Evolutionary conservation across 2,329 filamentous ascomycete genomes (phyloP).

Genomic region (Lachnellula cervina): DNA sequence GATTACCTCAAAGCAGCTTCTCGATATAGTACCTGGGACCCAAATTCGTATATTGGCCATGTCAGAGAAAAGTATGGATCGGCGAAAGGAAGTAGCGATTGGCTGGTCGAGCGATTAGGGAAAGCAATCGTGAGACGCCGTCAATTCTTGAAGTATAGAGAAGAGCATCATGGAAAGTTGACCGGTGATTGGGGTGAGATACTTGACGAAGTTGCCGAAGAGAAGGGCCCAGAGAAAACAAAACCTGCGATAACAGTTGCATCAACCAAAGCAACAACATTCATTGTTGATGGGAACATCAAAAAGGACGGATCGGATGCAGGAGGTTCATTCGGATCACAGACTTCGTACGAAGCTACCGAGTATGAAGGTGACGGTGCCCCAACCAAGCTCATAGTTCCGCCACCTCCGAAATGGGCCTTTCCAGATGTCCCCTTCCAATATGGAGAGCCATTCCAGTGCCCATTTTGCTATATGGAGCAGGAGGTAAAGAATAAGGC

Average conservation of each 20-base stretch:
- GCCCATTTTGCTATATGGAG: constrained; percentile 22
- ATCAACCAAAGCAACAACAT: constrained; percentile 24
- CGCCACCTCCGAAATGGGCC: constrained; percentile 17
- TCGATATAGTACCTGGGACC: constrained; percentile 11
- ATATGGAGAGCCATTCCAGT: constrained; percentile 22
- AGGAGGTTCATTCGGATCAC: constrained; percentile 16
- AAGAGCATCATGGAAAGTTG: constrained; percentile 26
- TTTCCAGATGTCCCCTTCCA: constrained; percentile 21
- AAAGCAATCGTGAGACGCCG: constrained; percentile 29
- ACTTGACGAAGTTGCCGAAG: constrained; percentile 4
- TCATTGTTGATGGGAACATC: constrained; percentile 7
- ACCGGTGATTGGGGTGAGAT: constrained; percentile 13
- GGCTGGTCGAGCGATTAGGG: constrained; percentile 27
- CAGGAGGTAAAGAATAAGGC: constrained; percentile 16
- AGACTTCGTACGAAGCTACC: constrained; percentile 25
- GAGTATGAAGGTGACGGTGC: constrained; percentile 2
- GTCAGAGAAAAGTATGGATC: constrained; percentile 22
- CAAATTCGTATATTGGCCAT: constrained; percentile 18
- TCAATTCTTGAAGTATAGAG: constrained; percentile 29
- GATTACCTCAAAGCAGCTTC: constrained; percentile 26
- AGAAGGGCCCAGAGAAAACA: constrained; percentile 3
- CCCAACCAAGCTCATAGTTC: constrained; percentile 12
- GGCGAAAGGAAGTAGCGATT: constrained; percentile 12
- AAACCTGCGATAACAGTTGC: constrained; percentile 3
- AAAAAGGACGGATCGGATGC: constrained; percentile 7